Conservation (phyloP, 768 basidiomycete species). For the Hortiboletus flavorubellus region DNA sequence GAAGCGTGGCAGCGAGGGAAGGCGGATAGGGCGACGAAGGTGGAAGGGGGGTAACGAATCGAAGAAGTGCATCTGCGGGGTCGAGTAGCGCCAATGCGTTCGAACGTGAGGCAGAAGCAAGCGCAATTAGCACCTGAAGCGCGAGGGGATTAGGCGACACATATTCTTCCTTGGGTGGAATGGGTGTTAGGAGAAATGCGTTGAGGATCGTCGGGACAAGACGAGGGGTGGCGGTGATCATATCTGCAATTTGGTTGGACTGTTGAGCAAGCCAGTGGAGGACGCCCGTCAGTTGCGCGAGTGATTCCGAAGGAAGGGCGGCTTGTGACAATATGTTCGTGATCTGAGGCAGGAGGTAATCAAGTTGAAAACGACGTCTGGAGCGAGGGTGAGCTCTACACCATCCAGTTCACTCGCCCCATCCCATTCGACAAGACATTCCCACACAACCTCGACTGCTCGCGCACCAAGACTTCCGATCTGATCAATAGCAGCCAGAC, state of each 20-base stretch:
- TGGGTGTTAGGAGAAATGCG: slow-evolving; percentile 55
- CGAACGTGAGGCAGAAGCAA: slow-evolving; percentile 63
- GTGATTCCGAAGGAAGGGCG: slow-evolving; percentile 46
- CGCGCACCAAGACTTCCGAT: slow-evolving; percentile 62
- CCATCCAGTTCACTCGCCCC: slow-evolving; percentile 31
- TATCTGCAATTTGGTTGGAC: slow-evolving; percentile 48
- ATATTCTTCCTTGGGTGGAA: slow-evolving; percentile 36
- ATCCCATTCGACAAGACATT: slow-evolving; percentile 69
- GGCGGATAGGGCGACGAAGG: slow-evolving; percentile 37
- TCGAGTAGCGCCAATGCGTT: slow-evolving; percentile 58
- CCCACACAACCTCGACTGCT: slow-evolving; percentile 74
- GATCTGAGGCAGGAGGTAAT: slow-evolving; percentile 52
- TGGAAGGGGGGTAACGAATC: slow-evolving; percentile 64
- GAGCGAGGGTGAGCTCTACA: slow-evolving; percentile 39
- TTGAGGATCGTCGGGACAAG: slow-evolving; percentile 52
- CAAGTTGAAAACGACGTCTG: slow-evolving; percentile 27
- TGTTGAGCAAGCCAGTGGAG: slow-evolving; percentile 61
- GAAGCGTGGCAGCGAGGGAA: slow-evolving; percentile 42
- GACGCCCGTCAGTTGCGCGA: slow-evolving; percentile 55
- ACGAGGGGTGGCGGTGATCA: slow-evolving; percentile 48
- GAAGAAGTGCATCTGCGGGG: slow-evolving; percentile 62
- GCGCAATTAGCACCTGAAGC: slow-evolving; percentile 51
- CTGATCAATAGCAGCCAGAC: slow-evolving; percentile 62
- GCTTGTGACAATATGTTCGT: slow-evolving; percentile 37
- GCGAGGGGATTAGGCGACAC: slow-evolving; percentile 44